phyloP scores from a whole-genome alignment of 2,329 filamentous ascomycete species.

The Aspergillus sojae region DNA sequence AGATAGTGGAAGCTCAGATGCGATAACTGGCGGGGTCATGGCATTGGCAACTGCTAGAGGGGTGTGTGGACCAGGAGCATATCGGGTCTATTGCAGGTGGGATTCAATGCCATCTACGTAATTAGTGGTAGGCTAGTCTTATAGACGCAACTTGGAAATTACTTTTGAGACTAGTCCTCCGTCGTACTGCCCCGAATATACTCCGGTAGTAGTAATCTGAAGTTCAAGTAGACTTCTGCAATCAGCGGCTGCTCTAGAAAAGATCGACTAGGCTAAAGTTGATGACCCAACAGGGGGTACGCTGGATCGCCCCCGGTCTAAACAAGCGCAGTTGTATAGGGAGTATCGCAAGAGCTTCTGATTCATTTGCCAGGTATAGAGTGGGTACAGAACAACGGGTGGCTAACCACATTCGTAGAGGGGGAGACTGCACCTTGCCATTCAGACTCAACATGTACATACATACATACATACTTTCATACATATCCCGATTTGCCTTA shows the following conservation, averaged over 20 bases:
- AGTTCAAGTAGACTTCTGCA: constrained; percentile 20
- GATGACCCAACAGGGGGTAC: constrained; percentile 7
- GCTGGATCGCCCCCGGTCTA: constrained; percentile 7
- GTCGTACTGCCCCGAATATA: constrained; percentile 1
- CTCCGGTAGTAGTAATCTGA: constrained; percentile 3
- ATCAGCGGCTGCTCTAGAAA: constrained; percentile 18
- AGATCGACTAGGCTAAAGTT: constrained; percentile 16
- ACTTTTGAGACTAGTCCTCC: background rate
- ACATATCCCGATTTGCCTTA: background rate
- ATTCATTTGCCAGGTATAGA: background rate
- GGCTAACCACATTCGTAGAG: background rate
- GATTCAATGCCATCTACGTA: constrained; percentile 8
- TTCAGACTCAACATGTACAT: background rate
- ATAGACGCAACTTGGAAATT: background rate
- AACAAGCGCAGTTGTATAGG: constrained; percentile 1
- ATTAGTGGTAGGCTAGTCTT: constrained; percentile 5
- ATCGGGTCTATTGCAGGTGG: background rate
- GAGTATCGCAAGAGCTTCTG: background rate
- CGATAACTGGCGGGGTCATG: background rate
- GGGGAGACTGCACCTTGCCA: background rate
- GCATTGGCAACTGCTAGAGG: background rate
- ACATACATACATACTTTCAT: background rate
- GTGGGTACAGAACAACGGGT: background rate
- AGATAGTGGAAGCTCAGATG: background rate
- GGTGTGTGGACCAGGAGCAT: background rate